Percentiles rank a stretch among this genome's conserved stretches.
Conservation (phyloP, 2,329 filamentous ascomycete species). For the Daldinia sp. region DNA sequence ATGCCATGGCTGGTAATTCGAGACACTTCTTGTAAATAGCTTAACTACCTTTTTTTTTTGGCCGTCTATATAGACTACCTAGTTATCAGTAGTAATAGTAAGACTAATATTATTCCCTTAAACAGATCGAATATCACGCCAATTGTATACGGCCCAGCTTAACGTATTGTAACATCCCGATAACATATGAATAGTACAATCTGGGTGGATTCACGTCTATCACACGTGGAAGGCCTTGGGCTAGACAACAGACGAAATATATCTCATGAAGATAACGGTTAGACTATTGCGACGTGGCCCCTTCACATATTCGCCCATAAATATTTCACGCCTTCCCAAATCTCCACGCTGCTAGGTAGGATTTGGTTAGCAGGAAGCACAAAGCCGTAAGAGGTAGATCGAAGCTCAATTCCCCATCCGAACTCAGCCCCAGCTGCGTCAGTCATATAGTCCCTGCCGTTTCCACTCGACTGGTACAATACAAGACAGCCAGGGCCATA, state of each 20-base stretch:
- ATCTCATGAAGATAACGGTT: too few relatives aligned
- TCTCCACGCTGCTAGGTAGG: conserved; percentile 53
- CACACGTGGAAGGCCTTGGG: too few relatives aligned
- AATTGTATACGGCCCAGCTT: neutral
- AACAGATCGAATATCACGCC: neutral
- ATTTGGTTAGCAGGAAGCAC: conserved; percentile 56
- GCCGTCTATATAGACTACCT: neutral
- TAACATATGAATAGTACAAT: too few relatives aligned
- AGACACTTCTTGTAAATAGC: neutral
- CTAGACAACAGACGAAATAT: too few relatives aligned
- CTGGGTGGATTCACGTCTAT: too few relatives aligned
- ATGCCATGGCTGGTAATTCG: neutral
- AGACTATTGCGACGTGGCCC: neutral
- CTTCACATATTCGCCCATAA: conserved; percentile 44
- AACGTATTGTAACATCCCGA: neutral
- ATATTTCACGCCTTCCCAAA: conserved; percentile 50
- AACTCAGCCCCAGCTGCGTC: conserved; percentile 51
- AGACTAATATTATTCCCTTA: neutral
- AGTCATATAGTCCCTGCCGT: conserved; percentile 48
- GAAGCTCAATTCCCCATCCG: conserved; percentile 57
- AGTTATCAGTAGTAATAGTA: neutral
- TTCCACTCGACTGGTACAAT: conserved; percentile 48
- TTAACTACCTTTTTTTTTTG: neutral
- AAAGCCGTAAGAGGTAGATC: conserved; percentile 54
- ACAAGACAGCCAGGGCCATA: conserved; percentile 47